Evolutionary conservation across 257 asterid genomes (phyloP).

Genomic region (Solanum neorickii): DNA sequence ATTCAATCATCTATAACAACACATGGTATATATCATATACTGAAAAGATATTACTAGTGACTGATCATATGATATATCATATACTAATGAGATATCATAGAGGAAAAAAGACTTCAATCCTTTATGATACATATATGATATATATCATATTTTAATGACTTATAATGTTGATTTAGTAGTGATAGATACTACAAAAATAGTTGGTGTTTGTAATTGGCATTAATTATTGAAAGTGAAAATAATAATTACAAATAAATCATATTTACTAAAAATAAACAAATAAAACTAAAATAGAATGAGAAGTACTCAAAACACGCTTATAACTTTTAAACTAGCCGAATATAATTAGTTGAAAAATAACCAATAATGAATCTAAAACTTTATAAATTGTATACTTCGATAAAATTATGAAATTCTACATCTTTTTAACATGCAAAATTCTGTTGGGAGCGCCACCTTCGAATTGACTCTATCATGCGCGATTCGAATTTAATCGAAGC

Average conservation of each 20-base stretch:
- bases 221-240: not conserved
- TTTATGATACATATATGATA: no score
- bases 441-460: fast-evolving
- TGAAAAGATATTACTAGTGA: no score
- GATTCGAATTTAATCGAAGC: fast-evolving
- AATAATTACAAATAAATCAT: not conserved
- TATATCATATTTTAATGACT: no score
- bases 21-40: no score
- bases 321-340: not conserved
- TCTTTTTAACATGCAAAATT: no score
- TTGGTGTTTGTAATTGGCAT: not conserved
- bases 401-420: not conserved
- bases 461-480: fast-evolving
- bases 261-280: not conserved
- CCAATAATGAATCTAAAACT: not conserved
- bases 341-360: not conserved
- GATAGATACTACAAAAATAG: not conserved
- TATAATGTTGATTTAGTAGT: not conserved
- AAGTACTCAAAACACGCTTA: not conserved
- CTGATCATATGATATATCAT: no score
- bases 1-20: no score
- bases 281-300: not conserved
- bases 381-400: not conserved
- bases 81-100: no score
- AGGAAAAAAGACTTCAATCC: no score